phyloP scores from a whole-genome alignment of 352 stramenopile genomes.

The Phytophthora syringae region DNA sequence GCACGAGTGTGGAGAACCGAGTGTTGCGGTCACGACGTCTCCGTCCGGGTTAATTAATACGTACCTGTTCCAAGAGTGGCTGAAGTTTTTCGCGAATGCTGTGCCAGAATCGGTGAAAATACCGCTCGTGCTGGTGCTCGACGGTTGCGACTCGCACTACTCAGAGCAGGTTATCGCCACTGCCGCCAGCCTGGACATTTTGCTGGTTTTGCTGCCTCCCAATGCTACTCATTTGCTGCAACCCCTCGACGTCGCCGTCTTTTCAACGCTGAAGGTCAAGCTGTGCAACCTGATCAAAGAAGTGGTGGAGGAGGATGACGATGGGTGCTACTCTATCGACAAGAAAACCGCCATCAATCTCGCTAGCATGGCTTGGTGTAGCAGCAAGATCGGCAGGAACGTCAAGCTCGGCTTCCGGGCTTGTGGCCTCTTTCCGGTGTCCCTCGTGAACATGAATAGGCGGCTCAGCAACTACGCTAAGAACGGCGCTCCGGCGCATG shows the following conservation, averaged over 20 bases:
- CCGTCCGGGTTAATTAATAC: constrained; percentile 23
- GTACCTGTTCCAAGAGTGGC: constrained; percentile 13
- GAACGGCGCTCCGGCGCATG: too few relatives aligned
- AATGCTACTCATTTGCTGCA: constrained; percentile 33
- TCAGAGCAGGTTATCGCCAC: neutral
- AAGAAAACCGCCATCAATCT: too few relatives aligned
- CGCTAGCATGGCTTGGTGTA: too few relatives aligned
- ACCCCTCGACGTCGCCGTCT: constrained; percentile 30
- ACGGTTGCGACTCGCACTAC: constrained; percentile 26
- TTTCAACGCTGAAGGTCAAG: constrained; percentile 22
- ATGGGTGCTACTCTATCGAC: too few relatives aligned
- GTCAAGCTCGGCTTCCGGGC: too few relatives aligned
- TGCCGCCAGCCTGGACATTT: neutral
- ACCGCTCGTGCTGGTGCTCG: constrained; percentile 10
- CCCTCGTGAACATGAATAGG: too few relatives aligned
- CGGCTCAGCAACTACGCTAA: too few relatives aligned
- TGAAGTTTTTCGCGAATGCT: constrained; percentile 3
- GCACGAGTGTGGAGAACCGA: neutral
- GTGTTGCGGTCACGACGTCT: constrained; percentile 21
- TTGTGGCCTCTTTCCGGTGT: too few relatives aligned
- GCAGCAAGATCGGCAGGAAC: too few relatives aligned
- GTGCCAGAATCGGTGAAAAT: neutral
- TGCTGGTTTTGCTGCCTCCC: constrained; percentile 17
- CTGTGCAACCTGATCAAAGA: neutral
- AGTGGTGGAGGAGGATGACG: too few relatives aligned